These are phyloP conservation scores for Pugionium dolabratum DNA, from an alignment of 345 rosid species.

Conservation along the genomic window DNA sequence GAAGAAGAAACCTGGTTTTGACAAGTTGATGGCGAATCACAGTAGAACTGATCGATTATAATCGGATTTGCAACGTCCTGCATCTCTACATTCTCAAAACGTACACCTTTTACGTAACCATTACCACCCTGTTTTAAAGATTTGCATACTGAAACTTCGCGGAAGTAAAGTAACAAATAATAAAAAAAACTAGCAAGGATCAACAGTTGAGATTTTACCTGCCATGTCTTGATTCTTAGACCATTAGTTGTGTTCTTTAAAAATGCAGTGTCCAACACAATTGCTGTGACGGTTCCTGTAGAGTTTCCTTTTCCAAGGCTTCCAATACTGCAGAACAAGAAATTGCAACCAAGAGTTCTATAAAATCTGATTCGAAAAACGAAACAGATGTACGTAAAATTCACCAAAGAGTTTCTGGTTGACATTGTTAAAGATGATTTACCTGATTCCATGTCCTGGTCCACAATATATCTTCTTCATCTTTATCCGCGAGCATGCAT, in stretches of 20 bases:
- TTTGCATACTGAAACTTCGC: neutral
- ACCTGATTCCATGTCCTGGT: slow-evolving; percentile 99
- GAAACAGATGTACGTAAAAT: neutral
- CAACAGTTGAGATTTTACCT: slow-evolving; percentile 55
- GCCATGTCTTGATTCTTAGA: slow-evolving; percentile 97
- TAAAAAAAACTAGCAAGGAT: neutral
- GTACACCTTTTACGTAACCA: slow-evolving; percentile 83
- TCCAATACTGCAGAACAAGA: slow-evolving; percentile 62
- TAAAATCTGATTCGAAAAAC: neutral
- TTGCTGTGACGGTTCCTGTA: slow-evolving; percentile 68
- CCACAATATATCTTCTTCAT: slow-evolving; percentile 91
- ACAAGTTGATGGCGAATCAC: slow-evolving; percentile 82
- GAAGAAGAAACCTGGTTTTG: slow-evolving; percentile 66
- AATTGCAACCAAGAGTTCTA: neutral
- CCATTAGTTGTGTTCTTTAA: slow-evolving; percentile 82
- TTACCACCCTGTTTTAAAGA: slow-evolving; percentile 68
- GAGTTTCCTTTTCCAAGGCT: slow-evolving; percentile 92
- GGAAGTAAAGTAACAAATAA: slow-evolving; percentile 4
- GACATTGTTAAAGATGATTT: slow-evolving; percentile 6
- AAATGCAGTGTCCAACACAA: slow-evolving; percentile 83
- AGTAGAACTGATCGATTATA: slow-evolving; percentile 94
- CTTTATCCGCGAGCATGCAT: slow-evolving; percentile 69
- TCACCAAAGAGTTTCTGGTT: neutral
- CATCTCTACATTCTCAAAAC: slow-evolving; percentile 80
- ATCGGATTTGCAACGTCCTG: slow-evolving; percentile 82